Conservation (phyloP, 192 early-diverging fungal species). For the Dispira parvispora region DNA sequence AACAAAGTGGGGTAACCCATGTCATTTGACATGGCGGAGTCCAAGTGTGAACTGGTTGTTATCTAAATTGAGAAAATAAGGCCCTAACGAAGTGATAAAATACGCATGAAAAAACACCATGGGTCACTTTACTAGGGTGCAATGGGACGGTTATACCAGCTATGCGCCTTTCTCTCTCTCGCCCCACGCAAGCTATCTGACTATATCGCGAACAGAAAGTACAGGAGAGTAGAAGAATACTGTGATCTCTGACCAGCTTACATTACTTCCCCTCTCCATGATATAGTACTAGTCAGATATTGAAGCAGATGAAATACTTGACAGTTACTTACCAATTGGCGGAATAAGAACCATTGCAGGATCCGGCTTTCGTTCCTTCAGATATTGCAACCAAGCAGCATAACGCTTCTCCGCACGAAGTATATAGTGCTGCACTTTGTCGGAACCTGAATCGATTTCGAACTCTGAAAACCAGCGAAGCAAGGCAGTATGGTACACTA, state of each 20-base stretch:
- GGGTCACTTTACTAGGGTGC: too few species aligned
- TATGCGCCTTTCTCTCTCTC: background rate
- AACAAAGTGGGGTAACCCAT: too few species aligned
- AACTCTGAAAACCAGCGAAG: constrained; percentile 2
- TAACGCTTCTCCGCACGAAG: constrained; percentile 4
- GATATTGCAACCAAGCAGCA: background rate
- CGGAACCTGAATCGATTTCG: background rate
- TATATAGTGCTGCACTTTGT: background rate
- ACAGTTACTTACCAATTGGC: constrained; percentile 4
- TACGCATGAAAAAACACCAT: too few species aligned
- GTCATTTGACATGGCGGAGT: too few species aligned
- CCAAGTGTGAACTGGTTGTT: too few species aligned
- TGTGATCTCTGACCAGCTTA: background rate
- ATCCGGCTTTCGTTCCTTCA: background rate
- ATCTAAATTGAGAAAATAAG: too few species aligned
- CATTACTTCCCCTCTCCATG: background rate
- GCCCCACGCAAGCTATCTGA: background rate
- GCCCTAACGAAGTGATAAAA: too few species aligned
- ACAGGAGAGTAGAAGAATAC: background rate
- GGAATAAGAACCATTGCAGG: background rate
- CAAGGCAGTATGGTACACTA: background rate
- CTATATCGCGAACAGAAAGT: background rate
- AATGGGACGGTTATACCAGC: background rate
- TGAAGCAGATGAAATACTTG: background rate
- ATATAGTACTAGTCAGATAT: background rate